Conservation (phyloP, 2,329 filamentous ascomycete species). For the Fusarium kyushuense region DNA sequence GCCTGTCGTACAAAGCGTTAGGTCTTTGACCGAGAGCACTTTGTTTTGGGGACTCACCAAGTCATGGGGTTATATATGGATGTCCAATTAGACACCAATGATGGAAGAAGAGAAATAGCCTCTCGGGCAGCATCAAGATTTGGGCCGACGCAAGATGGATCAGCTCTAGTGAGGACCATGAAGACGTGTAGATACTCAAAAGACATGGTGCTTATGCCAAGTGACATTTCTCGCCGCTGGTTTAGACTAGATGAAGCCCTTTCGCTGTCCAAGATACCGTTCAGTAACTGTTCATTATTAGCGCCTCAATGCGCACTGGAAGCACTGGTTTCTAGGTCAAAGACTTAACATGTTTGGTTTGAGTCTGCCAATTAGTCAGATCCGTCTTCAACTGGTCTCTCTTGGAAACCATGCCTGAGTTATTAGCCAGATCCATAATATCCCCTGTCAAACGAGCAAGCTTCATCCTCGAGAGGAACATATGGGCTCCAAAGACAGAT, state of each 20-base stretch:
- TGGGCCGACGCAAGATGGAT: neutral
- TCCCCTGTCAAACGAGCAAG: neutral
- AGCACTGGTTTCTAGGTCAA: neutral
- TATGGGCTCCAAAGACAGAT: neutral
- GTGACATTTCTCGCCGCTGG: conserved; percentile 9
- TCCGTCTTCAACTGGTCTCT: neutral
- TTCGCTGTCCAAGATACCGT: neutral
- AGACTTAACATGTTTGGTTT: neutral
- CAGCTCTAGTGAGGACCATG: neutral
- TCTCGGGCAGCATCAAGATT: conserved; percentile 2
- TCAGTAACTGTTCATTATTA: neutral
- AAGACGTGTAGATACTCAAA: conserved; percentile 11
- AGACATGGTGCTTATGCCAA: conserved; percentile 4
- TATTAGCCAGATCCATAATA: neutral
- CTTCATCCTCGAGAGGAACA: neutral
- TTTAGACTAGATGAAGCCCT: neutral
- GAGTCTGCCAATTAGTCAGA: neutral
- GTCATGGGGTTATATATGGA: conserved; percentile 18
- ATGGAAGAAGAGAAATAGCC: conserved; percentile 7
- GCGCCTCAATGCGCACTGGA: fast-evolving
- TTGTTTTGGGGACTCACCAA: neutral
- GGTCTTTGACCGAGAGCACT: fast-evolving
- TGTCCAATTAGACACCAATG: conserved; percentile 13
- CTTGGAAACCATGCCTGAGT: too few relatives aligned
- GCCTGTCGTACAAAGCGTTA: neutral